Percentiles rank a stretch among this genome's conserved stretches.
These are phyloP conservation scores for Balamuthia mandrillaris DNA, from an alignment of 208 protist genomes.

Conservation along the genomic window DNA sequence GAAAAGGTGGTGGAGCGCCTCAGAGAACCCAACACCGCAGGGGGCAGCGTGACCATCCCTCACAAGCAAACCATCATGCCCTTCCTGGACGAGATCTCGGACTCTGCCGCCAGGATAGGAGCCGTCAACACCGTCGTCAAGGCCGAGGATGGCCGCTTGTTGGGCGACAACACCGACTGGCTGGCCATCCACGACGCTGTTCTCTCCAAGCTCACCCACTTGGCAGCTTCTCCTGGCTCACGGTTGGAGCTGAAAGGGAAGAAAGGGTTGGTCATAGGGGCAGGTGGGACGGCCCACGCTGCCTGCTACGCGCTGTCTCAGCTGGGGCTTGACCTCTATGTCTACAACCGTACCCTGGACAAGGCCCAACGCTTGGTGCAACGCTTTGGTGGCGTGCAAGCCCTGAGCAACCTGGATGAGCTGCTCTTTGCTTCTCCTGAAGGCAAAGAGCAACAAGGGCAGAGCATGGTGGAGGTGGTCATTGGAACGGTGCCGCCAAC, in stretches of 20 bases:
- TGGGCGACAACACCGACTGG: conserved; percentile 46
- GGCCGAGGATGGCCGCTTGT: background rate
- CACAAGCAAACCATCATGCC: conserved; percentile 48
- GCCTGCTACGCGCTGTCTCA: conserved; percentile 37
- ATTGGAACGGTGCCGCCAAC: conserved; percentile 35
- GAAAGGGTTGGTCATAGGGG: conserved; percentile 22
- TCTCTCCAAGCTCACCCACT: background rate
- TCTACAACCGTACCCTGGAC: conserved; percentile 13
- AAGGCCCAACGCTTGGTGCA: background rate
- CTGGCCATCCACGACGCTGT: background rate
- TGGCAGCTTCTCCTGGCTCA: background rate
- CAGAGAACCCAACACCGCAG: background rate
- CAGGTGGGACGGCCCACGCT: conserved; percentile 33
- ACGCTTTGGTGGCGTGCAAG: too few species aligned
- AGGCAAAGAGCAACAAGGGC: background rate
- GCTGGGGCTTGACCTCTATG: background rate
- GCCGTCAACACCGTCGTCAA: conserved; percentile 46
- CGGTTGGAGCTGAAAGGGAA: background rate
- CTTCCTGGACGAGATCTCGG: conserved; percentile 17
- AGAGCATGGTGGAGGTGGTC: conserved; percentile 16
- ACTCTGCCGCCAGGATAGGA: background rate
- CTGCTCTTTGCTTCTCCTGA: background rate
- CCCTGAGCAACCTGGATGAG: background rate
- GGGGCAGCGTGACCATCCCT: conserved; percentile 41
- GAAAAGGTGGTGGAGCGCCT: background rate